These are phyloP conservation scores for Sugiyamaella mastotermitis DNA, from an alignment of 805 yeast genomes.

Conservation along the genomic window DNA sequence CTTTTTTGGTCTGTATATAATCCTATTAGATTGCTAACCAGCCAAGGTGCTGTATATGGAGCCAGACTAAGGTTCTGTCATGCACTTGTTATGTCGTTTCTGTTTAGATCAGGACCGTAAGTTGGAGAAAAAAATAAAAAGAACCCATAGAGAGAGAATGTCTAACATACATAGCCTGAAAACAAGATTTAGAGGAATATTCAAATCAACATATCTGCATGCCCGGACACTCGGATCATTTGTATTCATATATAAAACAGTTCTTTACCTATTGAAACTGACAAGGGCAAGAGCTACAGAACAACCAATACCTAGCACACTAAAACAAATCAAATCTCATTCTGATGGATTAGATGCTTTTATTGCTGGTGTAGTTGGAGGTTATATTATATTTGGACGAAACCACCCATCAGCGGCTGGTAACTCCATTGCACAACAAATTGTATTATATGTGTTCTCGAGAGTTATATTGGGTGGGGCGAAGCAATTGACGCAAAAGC, in stretches of 20 bases:
- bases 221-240: constrained; percentile 50
- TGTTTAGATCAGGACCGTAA: constrained; percentile 49
- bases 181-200: constrained; percentile 41
- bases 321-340: constrained; percentile 12
- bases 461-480: constrained; percentile 60
- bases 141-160: background rate
- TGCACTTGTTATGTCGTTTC: constrained; percentile 53
- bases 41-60: constrained; percentile 52
- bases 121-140: constrained; percentile 10
- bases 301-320: constrained; percentile 5
- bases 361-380: constrained; percentile 36
- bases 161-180: constrained; percentile 28
- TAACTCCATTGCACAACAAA: constrained; percentile 58
- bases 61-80: constrained; percentile 58
- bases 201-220: constrained; percentile 50
- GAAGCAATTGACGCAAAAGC: constrained; percentile 34
- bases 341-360: constrained; percentile 21
- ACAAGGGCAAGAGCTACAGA: constrained; percentile 20
- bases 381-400: constrained; percentile 38
- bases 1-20: constrained; percentile 14
- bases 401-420: constrained; percentile 14
- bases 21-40: constrained; percentile 23
- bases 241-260: constrained; percentile 47
- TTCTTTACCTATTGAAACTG: constrained; percentile 24
- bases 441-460: constrained; percentile 67